A percentile compares a stretch with the other conserved stretches of the same genome.
phyloP scores from a whole-genome alignment of 2,329 filamentous ascomycete genomes.

The Hypocreales sp. region DNA sequence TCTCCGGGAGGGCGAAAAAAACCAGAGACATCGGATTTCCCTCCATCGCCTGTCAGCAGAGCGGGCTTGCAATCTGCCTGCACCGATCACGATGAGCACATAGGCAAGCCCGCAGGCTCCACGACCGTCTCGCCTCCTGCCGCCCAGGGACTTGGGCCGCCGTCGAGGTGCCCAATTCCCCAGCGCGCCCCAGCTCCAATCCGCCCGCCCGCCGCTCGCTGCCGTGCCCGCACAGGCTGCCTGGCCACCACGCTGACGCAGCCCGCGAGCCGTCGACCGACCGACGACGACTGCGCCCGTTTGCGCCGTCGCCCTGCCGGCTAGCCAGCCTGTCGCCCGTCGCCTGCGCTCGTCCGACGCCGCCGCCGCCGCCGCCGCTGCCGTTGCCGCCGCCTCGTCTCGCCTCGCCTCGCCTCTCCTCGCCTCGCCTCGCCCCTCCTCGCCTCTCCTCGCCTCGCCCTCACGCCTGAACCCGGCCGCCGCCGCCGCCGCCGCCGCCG shows the following conservation, averaged over 20 bases:
- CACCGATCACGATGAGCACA: constrained; percentile 4
- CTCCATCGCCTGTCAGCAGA: too few relatives aligned
- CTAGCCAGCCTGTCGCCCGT: not conserved
- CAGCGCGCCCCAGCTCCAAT: constrained; percentile 1
- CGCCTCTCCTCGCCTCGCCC: not conserved
- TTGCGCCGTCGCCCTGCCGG: constrained; percentile 1
- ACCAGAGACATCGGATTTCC: too few relatives aligned
- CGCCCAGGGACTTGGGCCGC: constrained; percentile 6
- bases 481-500: too few relatives aligned
- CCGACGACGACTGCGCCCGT: too few relatives aligned
- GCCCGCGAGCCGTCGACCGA: not conserved
- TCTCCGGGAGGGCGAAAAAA: too few relatives aligned
- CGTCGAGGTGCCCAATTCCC: constrained; percentile 8
- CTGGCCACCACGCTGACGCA: not conserved
- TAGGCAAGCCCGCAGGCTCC: constrained; percentile 3
- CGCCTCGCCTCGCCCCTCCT: not conserved
- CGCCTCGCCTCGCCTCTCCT: not conserved
- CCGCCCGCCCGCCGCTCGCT: not conserved
- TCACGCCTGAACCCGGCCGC: not conserved
- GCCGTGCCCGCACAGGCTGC: not conserved
- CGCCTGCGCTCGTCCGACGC: constrained; percentile 1
- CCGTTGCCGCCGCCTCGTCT: constrained; percentile 4
- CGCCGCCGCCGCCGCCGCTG: constrained; percentile 1
- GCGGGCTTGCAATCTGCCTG: constrained; percentile 1
- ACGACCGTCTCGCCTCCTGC: constrained; percentile 5